These are phyloP conservation scores for Saitozyma sp. DNA, from an alignment of 768 basidiomycete genomes.

Conservation along the genomic window DNA sequence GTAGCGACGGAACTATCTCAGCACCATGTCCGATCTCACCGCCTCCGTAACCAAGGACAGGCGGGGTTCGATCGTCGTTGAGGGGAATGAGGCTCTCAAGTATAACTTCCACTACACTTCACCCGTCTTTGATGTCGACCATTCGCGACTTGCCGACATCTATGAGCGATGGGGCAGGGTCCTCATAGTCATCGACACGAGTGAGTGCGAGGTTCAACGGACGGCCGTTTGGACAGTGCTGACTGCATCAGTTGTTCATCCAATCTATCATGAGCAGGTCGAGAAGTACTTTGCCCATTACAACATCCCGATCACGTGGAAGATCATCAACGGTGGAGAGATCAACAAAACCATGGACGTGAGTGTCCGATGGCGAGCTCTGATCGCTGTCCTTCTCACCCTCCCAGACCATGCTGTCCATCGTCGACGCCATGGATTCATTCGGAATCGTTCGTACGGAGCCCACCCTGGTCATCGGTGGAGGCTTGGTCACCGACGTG, in stretches of 20 bases:
- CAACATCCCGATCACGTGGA: slow-evolving; percentile 48
- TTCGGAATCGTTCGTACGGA: slow-evolving; percentile 54
- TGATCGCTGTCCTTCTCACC: slow-evolving; percentile 1
- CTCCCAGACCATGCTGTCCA: slow-evolving; percentile 49
- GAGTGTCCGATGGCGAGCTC: slow-evolving; percentile 13
- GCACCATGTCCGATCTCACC: slow-evolving; percentile 48
- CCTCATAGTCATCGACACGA: slow-evolving; percentile 52
- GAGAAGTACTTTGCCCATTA: slow-evolving; percentile 50
- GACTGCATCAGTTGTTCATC: slow-evolving; percentile 34
- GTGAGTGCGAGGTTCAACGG: slow-evolving; percentile 22
- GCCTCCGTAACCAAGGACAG: slow-evolving; percentile 43
- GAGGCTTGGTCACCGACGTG: slow-evolving; percentile 52
- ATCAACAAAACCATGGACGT: slow-evolving; percentile 54
- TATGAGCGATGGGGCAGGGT: slow-evolving; percentile 52
- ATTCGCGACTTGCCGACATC: slow-evolving; percentile 47
- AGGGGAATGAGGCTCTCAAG: slow-evolving; percentile 50
- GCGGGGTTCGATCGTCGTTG: slow-evolving; percentile 40
- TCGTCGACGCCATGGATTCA: slow-evolving; percentile 54
- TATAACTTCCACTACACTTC: slow-evolving; percentile 51
- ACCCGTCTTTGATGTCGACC: slow-evolving; percentile 47
- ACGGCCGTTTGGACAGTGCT: neutral
- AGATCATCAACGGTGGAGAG: slow-evolving; percentile 53
- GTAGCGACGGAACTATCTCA: too few species aligned
- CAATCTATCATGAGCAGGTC: slow-evolving; percentile 47
- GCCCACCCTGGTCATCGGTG: slow-evolving; percentile 52